Evolutionary conservation across 2,329 filamentous ascomycete species (phyloP).

Genomic region (Fusarium mangiferae): DNA sequence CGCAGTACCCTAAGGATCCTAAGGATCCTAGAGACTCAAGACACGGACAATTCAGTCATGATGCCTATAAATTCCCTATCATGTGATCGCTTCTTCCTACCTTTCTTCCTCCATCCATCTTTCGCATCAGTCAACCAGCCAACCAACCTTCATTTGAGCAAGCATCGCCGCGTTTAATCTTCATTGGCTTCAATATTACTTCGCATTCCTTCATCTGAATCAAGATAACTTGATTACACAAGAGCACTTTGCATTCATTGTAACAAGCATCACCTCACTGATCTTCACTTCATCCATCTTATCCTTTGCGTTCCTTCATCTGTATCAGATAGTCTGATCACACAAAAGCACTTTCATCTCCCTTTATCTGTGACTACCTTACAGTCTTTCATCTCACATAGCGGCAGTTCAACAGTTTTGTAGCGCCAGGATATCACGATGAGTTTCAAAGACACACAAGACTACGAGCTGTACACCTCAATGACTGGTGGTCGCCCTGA

Average conservation of each 20-base stretch:
- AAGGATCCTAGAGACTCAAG: neutral
- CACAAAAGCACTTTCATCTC: neutral
- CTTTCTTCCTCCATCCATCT: neutral
- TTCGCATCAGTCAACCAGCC: neutral
- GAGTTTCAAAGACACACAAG: neutral
- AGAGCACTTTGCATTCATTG: too few relatives aligned
- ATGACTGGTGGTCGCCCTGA: neutral
- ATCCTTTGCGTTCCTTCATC: too few relatives aligned
- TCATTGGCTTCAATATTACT: accelerated
- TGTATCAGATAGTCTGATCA: too few relatives aligned
- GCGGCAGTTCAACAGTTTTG: neutral
- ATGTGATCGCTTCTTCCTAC: neutral
- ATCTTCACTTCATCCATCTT: too few relatives aligned
- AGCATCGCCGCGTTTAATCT: accelerated
- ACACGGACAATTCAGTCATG: neutral
- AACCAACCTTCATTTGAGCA: accelerated
- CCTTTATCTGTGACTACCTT: neutral
- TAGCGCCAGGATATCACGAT: neutral
- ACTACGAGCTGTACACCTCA: neutral
- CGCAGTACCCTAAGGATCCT: neutral
- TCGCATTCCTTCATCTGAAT: accelerated
- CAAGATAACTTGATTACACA: too few relatives aligned
- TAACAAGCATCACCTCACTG: too few relatives aligned
- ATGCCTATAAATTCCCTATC: neutral
- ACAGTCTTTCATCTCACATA: neutral